phyloP scores from a whole-genome alignment of 2,329 filamentous ascomycete species.

The Calcarisporium arbuscula region DNA sequence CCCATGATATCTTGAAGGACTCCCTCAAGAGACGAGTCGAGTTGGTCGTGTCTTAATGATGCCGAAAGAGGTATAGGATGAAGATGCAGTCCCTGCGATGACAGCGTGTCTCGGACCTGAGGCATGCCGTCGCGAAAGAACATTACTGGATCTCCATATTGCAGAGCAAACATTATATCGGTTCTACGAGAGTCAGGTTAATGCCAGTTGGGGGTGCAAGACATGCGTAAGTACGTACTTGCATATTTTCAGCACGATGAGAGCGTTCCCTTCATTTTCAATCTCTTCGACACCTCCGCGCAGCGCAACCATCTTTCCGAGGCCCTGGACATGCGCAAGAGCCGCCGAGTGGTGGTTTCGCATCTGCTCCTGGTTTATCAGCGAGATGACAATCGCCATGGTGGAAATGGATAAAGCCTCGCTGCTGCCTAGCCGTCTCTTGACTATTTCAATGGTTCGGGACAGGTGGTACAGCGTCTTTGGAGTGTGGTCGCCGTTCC shows the following conservation, averaged over 20 bases:
- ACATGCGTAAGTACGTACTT: conserved; percentile 12
- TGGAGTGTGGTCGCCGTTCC: conserved; percentile 6
- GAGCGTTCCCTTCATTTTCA: conserved; percentile 8
- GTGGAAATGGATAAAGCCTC: conserved; percentile 19
- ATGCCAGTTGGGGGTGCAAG: no score
- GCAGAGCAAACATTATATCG: conserved; percentile 9
- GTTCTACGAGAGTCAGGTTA: conserved; percentile 4
- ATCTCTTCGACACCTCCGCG: conserved; percentile 14
- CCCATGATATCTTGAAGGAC: no score
- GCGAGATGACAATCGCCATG: conserved; percentile 19
- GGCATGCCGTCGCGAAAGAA: conserved; percentile 12
- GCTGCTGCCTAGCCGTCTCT: conserved; percentile 12
- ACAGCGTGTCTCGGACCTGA: not conserved
- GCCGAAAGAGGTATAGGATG: no score
- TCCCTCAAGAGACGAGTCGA: no score
- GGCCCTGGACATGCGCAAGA: conserved; percentile 12
- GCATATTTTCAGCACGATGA: conserved; percentile 17
- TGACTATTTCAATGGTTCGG: conserved; percentile 15
- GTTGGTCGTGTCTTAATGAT: no score
- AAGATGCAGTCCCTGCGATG: conserved; percentile 4
- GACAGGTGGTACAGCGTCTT: conserved; percentile 16
- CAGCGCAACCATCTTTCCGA: conserved; percentile 14
- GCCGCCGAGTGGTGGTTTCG: conserved; percentile 7
- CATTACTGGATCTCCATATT: conserved; percentile 7
- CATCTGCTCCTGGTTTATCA: conserved; percentile 19